Evolutionary conservation across 805 yeast genomes (phyloP), one percentile per base, ranked within the genome.

Genomic region (Kuraishia borneana): DNA sequence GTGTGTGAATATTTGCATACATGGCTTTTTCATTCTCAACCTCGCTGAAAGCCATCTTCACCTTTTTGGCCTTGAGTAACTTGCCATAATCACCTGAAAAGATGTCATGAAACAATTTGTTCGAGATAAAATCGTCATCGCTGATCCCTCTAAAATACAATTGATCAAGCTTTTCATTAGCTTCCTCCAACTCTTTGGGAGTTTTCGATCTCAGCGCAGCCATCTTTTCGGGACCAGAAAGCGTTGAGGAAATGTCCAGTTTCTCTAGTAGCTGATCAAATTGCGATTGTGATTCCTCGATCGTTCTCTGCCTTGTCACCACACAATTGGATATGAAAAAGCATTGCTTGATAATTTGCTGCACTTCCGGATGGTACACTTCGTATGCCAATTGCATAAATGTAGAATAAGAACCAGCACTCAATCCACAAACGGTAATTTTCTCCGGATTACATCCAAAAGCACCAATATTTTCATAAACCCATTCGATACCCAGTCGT

Each of bases 391-490:
- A 35, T 42, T 64, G 70, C 41, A 56, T 60, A 32, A 59, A 58
- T 2, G 64, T 53, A 5, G 65, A 57, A 35, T 60, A 55, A 12
- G 63, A 55, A 5, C 76, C 76, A 4, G 74, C 70, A 23, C 65
- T 56, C 29, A 67, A 53, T 5, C 76, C 76, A 25, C 62, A 57
- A 21, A 66, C 48, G 0, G 73, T 59, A 21, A 70, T 53, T 26
- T 49, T 47, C 10, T 50, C 51, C 0, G 63, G 52, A 43, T 70
- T 62, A 21, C 74, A 75, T 14, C 73, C 73, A 45, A 69, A 65
- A 30, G 58, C 45, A 18, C 37, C 36, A 36, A 70, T 68, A 43
- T 65, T 50, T 36, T 52, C 42, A 31, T 55, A 53, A 3, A 60
- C 59, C 76, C 76, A 70, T 41, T 61, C 59, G 4, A 68, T 43